Base-by-base conservation (phyloP, 441 rosid genomes). In the Aleurites moluccanus region DNA sequence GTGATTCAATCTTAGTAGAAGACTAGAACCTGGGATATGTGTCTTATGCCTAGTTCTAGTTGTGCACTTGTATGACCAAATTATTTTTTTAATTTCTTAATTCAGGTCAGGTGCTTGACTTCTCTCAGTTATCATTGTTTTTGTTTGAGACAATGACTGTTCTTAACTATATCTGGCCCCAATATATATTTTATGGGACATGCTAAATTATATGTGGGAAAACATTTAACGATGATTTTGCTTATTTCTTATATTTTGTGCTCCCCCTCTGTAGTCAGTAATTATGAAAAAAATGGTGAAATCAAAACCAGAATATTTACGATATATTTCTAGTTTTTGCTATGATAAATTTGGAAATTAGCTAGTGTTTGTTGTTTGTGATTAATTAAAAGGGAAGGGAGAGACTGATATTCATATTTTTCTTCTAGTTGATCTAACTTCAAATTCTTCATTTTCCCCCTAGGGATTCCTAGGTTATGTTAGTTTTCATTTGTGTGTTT, bases 1-100 rank as follows among this genome's bases (percentile, higher is more conserved):
- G 99, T 96, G 77, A 67, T 70, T 49, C n/a, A 33, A 30, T 64
- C 64, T 21, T 57, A 65, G n/a, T 44, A 45, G 27, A 59, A 61
- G 21, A 38, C 40, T 38, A 38, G 40, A 38, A 38, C 30, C 33
- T 10, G 8, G 67, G 13, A 62, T 23, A 55, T 62, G 47, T 61
- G 47, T 61, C 28, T n/a, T 27, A 16, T 28, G 49, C 15, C 16
- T 5, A 7, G 25, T 40, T 23, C 64, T 16, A 6, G 20, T 28
- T 61, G n/a, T n/a, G 30, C 3, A 27, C n/a, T 44, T 9, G 14
- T 61, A 16, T 6, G 15, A 28, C 60, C 16, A 10, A n/a, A 35
- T 30, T 52, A 16, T 13, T 18, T 13, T 18, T 52, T 28, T 11
- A 10, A 16, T 66, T 27, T 30, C 21, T 55, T 57, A 6, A 42